phyloP scores from a whole-genome alignment of 257 asterid genomes.

The Solanum ossicruentum region DNA sequence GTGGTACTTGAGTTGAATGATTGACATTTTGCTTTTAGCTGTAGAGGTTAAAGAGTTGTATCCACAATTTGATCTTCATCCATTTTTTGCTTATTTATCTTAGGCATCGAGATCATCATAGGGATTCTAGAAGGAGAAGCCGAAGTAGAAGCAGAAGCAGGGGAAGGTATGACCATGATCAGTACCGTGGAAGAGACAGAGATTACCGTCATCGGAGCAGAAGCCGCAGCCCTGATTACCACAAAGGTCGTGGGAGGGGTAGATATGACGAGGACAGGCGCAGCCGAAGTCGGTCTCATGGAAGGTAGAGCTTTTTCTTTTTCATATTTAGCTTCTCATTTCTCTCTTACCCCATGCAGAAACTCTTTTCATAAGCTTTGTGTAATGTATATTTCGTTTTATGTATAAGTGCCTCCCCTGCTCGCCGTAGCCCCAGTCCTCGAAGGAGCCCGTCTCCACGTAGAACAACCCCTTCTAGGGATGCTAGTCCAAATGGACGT shows the following conservation, averaged over 20 bases:
- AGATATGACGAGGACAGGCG: conserved; percentile 63
- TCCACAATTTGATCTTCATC: background rate
- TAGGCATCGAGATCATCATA: conserved; percentile 39
- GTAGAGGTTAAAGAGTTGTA: background rate
- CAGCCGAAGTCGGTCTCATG: conserved; percentile 64
- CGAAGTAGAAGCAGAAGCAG: conserved; percentile 68
- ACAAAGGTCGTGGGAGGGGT: conserved; percentile 63
- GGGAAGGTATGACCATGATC: conserved; percentile 56
- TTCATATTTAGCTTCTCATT: background rate
- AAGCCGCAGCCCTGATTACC: conserved; percentile 66
- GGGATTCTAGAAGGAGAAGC: conserved; percentile 63
- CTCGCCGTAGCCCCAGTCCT: conserved; percentile 59
- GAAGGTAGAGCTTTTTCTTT: conserved; percentile 29
- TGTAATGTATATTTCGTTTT: background rate
- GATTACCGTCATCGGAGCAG: conserved; percentile 39
- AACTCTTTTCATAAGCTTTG: background rate
- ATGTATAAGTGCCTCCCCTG: conserved; percentile 68
- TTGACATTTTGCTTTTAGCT: background rate
- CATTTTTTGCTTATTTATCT: background rate
- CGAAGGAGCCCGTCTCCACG: conserved; percentile 60
- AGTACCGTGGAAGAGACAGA: conserved; percentile 52
- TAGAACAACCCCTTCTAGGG: conserved; percentile 41
- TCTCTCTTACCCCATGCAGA: background rate
- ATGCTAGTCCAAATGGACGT: conserved; percentile 48
- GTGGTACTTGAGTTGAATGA: background rate